Evolutionary conservation across 2,329 filamentous ascomycete genomes (phyloP), one percentile per base, ranked within the genome.

Genomic region (Arthrinium phaeospermum): DNA sequence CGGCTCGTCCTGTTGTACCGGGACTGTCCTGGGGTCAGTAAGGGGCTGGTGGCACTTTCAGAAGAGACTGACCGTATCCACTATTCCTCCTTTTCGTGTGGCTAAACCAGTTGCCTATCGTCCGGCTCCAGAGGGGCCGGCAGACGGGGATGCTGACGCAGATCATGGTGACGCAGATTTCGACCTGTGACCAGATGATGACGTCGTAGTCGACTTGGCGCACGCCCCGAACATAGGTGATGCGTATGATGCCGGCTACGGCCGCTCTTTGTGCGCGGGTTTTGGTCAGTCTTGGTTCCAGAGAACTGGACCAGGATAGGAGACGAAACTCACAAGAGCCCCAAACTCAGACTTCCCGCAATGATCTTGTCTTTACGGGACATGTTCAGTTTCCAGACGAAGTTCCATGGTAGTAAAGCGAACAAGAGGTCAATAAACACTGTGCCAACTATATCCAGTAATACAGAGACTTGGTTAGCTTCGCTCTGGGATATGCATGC

Each of bases 351-450:
- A 41, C 57, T 64, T 41, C 57, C 57, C 19, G 57, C 57, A 14
- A 64, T 64, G 3, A 64, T 64, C 57, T 64, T 64, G 34, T 64
- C 57, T 24, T 64, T 64, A 7, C 57, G 57, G 12, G 57, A 64
- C 57, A 64, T 64, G 19, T 64, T 64, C 57, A 64, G 19, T 30
- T 64, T 64, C 57, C 57, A 64, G 16, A 64, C 57, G 19, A 64
- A 64, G 57, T 64, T 64, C 57, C 57, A 64, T 1, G 57, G 57
- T 64, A 64, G 34, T 12, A 64, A 6, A n/a, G 57, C 57, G 30
- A 64, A 64, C 4, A 64, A 1, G 19, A 64, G 34, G 34, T 64
- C 57, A 19, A 64, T 41, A 22, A 64, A 41, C 12, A 64, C 57
- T 2, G 57, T 64, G 57, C 57, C 57, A 10, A 64, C 57, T 64